phyloP scores from a whole-genome alignment of 352 stramenopile species.

The Phytophthora parvispora region DNA sequence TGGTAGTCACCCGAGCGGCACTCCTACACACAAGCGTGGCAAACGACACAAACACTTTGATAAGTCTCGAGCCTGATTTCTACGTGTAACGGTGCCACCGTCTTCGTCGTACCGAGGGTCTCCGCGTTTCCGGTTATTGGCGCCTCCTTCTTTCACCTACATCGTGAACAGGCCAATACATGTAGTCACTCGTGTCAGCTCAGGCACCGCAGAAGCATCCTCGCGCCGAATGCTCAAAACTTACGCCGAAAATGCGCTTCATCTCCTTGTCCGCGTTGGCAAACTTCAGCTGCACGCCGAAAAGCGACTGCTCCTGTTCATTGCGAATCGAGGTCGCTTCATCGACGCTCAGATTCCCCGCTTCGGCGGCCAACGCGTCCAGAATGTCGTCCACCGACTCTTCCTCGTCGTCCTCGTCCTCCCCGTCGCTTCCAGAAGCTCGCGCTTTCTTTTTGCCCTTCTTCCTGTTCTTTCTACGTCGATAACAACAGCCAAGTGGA shows the following conservation, averaged over 20 bases:
- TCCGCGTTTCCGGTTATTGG: slow-evolving; percentile 52
- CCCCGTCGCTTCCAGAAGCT: slow-evolving; percentile 14
- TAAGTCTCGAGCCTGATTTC: neutral
- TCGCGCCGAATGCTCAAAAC: neutral
- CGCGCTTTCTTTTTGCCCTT: slow-evolving; percentile 49
- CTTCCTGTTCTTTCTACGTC: slow-evolving; percentile 28
- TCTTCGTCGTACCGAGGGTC: slow-evolving; percentile 57
- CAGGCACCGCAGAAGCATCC: neutral
- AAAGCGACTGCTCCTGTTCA: slow-evolving; percentile 65
- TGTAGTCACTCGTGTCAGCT: neutral
- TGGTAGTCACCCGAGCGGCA: slow-evolving; percentile 63
- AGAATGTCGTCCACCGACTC: slow-evolving; percentile 74
- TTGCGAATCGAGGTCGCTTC: slow-evolving; percentile 39
- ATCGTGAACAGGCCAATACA: neutral
- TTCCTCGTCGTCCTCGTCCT: slow-evolving; percentile 37
- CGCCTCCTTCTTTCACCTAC: slow-evolving; percentile 75
- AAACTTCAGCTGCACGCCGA: slow-evolving; percentile 75
- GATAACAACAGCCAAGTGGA: neutral
- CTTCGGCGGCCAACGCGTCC: slow-evolving; percentile 63
- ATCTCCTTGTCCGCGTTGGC: slow-evolving; percentile 92
- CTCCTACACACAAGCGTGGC: slow-evolving; percentile 47
- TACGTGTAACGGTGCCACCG: neutral
- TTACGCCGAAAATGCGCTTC: slow-evolving; percentile 90
- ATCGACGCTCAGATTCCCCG: slow-evolving; percentile 48
- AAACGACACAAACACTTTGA: neutral